These are phyloP conservation scores for Aspergillus jensenii DNA, from an alignment of 2,329 filamentous ascomycete species.

Conservation along the genomic window DNA sequence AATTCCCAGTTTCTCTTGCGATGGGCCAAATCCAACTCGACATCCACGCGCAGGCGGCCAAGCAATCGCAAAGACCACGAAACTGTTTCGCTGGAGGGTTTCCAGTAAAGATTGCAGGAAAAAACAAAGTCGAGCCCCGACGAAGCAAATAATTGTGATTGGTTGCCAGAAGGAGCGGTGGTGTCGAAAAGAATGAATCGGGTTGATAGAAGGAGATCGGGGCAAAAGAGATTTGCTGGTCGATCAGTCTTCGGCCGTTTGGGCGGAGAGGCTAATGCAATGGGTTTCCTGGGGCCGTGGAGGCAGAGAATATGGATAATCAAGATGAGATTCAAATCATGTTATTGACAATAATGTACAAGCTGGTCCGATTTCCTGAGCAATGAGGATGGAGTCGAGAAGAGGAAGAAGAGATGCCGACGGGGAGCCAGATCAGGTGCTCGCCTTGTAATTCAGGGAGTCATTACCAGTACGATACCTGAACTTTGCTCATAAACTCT, in stretches of 20 bases:
- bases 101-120: constrained; percentile 7
- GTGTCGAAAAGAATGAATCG: constrained; percentile 1
- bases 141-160: constrained; percentile 9
- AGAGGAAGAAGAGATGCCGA: background rate
- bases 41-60: background rate
- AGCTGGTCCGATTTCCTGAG: background rate
- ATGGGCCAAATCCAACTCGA: background rate
- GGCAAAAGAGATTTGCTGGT: constrained; percentile 19
- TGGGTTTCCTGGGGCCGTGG: constrained; percentile 12
- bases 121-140: constrained; percentile 4
- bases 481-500: background rate
- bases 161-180: constrained; percentile 4
- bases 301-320: constrained; percentile 1
- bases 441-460: background rate
- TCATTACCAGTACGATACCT: background rate
- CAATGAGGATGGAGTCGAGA: background rate
- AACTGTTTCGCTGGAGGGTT: background rate
- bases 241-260: constrained; percentile 16
- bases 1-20: background rate
- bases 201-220: constrained; percentile 3
- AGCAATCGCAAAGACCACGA: background rate
- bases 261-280: constrained; percentile 17
- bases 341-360: background rate
- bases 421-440: background rate
- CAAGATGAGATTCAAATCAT: background rate